Percentiles rank a stretch among this genome's conserved stretches.
phyloP scores from a whole-genome alignment of 2,329 filamentous ascomycete genomes.

The Teratosphaeria destructans region DNA sequence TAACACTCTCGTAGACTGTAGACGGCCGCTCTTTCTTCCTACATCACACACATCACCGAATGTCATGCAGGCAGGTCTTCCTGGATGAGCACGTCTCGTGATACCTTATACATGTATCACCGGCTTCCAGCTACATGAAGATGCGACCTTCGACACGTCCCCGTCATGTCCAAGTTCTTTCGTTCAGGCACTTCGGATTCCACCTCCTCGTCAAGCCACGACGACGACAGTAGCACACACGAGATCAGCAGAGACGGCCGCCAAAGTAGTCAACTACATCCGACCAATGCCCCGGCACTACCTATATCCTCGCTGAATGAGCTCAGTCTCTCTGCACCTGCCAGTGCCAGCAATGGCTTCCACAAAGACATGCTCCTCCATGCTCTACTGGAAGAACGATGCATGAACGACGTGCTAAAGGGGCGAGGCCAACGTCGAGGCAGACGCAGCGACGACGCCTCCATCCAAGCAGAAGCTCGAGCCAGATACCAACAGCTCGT shows the following conservation, averaged over 20 bases:
- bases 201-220: slow-evolving; percentile 8
- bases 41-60: not conserved
- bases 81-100: not conserved
- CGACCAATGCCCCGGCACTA: not conserved
- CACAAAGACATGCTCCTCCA: slow-evolving; percentile 31
- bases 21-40: not conserved
- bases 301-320: not conserved
- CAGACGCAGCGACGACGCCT: slow-evolving; percentile 23
- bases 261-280: not conserved
- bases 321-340: not conserved
- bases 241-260: not conserved
- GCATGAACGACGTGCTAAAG: slow-evolving; percentile 29
- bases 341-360: not conserved
- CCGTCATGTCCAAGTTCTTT: slow-evolving; percentile 15
- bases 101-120: not conserved
- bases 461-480: slow-evolving; percentile 27
- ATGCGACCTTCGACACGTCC: not conserved
- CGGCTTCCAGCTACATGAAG: not conserved
- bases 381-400: slow-evolving; percentile 36
- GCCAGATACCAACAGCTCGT: slow-evolving; percentile 30
- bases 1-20: not conserved
- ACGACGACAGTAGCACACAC: slow-evolving; percentile 3
- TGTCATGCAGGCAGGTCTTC: not conserved
- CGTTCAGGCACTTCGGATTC: slow-evolving; percentile 9
- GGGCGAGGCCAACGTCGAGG: slow-evolving; percentile 10